These are phyloP conservation scores for Sanghuangporus baumii DNA, from an alignment of 1,284 basidiomycete genomes.

Conservation along the genomic window DNA sequence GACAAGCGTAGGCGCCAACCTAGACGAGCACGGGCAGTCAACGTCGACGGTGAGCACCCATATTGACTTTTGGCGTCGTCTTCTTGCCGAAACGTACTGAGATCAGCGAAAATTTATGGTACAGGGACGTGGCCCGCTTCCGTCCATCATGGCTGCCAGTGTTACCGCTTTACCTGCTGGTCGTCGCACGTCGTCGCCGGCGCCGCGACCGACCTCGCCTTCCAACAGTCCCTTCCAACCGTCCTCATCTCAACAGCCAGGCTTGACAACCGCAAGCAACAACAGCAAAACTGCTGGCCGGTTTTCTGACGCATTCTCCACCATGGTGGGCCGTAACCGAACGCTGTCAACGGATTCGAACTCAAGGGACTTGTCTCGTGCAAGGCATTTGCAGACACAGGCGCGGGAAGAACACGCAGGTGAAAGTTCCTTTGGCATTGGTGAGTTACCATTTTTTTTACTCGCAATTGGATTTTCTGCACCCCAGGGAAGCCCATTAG, in stretches of 20 bases:
- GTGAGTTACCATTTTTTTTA: slow-evolving; percentile 10
- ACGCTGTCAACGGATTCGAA: slow-evolving; percentile 9
- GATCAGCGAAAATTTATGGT: not conserved
- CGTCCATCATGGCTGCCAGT: slow-evolving; percentile 3
- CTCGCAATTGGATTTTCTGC: not conserved
- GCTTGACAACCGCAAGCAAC: slow-evolving; percentile 9
- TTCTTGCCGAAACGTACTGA: not conserved
- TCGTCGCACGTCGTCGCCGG: slow-evolving; percentile 12
- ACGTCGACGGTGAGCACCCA: slow-evolving; percentile 2
- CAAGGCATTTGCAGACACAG: not conserved
- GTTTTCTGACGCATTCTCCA: slow-evolving; percentile 16
- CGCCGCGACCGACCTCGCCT: slow-evolving; percentile 9
- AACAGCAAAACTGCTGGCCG: slow-evolving; percentile 9
- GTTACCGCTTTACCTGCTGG: slow-evolving; percentile 6
- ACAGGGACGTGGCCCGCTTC: slow-evolving; percentile 7
- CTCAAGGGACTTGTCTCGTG: not conserved
- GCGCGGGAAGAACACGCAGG: not conserved
- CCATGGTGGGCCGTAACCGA: slow-evolving; percentile 11
- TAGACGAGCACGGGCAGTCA: slow-evolving; percentile 10
- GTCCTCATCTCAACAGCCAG: slow-evolving; percentile 13
- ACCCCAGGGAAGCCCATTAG: not conserved
- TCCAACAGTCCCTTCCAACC: slow-evolving; percentile 1
- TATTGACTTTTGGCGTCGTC: not conserved
- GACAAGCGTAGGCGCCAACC: slow-evolving; percentile 3
- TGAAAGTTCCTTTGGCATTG: slow-evolving; percentile 16